Conservation (phyloP, 805 yeast genomes). For the Pichia deserticola region DNA sequence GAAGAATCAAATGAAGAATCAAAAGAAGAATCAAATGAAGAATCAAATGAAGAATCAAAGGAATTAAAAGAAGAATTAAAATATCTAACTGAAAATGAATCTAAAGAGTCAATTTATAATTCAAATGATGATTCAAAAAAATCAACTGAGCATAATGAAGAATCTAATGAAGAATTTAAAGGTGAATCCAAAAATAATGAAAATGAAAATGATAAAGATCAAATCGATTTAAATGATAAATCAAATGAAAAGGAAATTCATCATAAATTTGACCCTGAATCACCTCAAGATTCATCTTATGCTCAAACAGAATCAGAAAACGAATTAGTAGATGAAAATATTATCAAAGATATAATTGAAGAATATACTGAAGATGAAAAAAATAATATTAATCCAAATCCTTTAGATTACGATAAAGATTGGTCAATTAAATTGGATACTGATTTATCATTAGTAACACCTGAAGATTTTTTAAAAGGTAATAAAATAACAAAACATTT, state of each 20-base stretch:
- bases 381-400: constrained; percentile 3
- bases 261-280: background rate
- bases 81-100: no score
- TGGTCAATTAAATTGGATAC: constrained; percentile 21
- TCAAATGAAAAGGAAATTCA: background rate
- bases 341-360: background rate
- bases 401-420: constrained; percentile 23
- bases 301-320: background rate
- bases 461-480: constrained; percentile 21
- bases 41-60: no score
- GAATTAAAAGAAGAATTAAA: no score
- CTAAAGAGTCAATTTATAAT: no score
- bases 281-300: constrained; percentile 1
- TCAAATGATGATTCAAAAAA: background rate
- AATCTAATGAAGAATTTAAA: no score
- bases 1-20: no score
- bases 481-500: constrained; percentile 24
- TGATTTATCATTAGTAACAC: constrained; percentile 16
- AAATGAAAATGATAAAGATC: background rate
- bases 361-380: background rate
- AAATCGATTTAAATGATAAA: background rate
- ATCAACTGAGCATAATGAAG: no score
- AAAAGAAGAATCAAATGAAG: no score
- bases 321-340: background rate
- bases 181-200: no score